Conservation (phyloP, 129 eudicot species). For the Smallanthus sonchifolius region DNA sequence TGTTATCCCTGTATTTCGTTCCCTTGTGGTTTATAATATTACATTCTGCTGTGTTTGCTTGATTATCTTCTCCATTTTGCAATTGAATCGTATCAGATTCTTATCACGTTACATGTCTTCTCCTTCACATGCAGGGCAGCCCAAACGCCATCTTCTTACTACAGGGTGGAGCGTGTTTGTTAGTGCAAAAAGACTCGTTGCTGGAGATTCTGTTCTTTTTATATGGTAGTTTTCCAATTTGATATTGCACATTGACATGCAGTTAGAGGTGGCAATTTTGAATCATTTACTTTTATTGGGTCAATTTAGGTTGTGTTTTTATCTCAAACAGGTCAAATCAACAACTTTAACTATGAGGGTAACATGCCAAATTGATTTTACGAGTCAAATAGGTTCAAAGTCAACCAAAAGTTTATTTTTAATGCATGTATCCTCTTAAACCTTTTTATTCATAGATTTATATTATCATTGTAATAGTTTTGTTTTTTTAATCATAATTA, state of each 20-base stretch:
- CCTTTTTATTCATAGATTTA: neutral
- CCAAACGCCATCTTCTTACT: conserved; percentile 94
- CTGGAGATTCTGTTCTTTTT: conserved; percentile 95
- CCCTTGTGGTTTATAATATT: too few species aligned
- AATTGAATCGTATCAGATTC: too few species aligned
- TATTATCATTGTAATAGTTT: neutral
- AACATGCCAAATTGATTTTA: neutral
- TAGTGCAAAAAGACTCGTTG: conserved; percentile 96
- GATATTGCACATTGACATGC: neutral
- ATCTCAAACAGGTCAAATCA: neutral
- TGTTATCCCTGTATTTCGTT: too few species aligned
- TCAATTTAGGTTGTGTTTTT: neutral
- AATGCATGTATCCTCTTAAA: neutral
- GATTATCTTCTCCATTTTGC: too few species aligned
- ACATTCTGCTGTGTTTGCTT: too few species aligned
- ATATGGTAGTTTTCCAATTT: conserved; percentile 57
- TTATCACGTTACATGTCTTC: conserved; percentile 8
- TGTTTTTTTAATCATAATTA: conserved; percentile 15
- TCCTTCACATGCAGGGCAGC: conserved; percentile 71
- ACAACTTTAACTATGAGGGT: neutral
- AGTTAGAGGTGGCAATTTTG: neutral
- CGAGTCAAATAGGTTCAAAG: neutral
- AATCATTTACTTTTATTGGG: neutral
- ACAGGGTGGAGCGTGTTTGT: conserved; percentile 99
- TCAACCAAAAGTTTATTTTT: neutral